phyloP scores from a whole-genome alignment of 225 moss, liverwort and hornwort genomes.

The Ulota crispa region DNA sequence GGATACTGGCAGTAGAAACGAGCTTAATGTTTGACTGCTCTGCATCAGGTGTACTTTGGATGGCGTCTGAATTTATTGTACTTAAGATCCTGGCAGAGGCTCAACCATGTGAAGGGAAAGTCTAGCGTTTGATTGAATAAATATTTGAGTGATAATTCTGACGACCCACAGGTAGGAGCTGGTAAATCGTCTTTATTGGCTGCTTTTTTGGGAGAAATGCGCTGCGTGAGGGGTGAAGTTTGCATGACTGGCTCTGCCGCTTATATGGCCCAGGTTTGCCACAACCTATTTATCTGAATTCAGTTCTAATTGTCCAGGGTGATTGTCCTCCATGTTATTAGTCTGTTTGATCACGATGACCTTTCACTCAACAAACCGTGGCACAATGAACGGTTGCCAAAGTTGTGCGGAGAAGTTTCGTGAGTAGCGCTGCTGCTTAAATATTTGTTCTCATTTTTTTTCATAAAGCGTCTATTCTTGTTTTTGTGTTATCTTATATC shows the following conservation, averaged over 20 bases:
- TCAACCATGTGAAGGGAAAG: conserved; percentile 16
- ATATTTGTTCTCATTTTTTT: not conserved
- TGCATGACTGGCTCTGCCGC: conserved; percentile 64
- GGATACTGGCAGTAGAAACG: not conserved
- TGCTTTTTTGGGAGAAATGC: conserved; percentile 92
- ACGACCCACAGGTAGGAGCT: conserved; percentile 68
- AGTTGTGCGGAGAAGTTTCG: not conserved
- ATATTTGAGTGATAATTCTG: conserved; percentile 24
- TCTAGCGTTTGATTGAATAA: conserved; percentile 19
- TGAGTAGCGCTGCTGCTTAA: not conserved
- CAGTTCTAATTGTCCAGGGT: not conserved
- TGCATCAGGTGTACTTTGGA: conserved; percentile 10
- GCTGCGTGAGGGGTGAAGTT: conserved; percentile 62
- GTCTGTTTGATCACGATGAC: conserved; percentile 17
- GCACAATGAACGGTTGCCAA: conserved; percentile 3
- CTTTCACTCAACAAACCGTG: not conserved
- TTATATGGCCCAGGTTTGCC: conserved; percentile 76
- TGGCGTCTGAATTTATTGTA: not conserved
- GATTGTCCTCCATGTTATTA: not conserved
- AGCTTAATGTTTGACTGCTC: not conserved
- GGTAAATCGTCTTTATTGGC: conserved; percentile 88
- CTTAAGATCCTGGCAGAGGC: conserved; percentile 11
- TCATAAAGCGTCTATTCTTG: not conserved
- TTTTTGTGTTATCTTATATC: not conserved
- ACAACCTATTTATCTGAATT: conserved; percentile 4